A percentile compares a stretch with the other conserved stretches of the same genome.
Evolutionary conservation across 257 asterid species (phyloP).

Genomic region (Misopates orontium): DNA sequence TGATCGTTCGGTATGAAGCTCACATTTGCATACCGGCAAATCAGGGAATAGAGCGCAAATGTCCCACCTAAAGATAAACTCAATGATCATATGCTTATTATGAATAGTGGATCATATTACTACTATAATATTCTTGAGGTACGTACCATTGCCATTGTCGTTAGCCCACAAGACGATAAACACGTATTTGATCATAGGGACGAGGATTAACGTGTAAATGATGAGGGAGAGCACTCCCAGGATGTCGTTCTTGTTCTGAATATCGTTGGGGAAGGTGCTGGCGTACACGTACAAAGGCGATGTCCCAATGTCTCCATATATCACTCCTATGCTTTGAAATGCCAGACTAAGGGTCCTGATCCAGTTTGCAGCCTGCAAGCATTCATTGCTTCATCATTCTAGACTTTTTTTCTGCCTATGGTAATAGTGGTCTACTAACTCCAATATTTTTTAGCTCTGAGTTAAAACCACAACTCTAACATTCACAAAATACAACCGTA

Average conservation of each 20-base stretch:
- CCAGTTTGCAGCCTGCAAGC: slow-evolving; percentile 41
- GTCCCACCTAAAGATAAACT: slow-evolving; percentile 57
- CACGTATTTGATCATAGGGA: slow-evolving; percentile 74
- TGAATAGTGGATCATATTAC: neutral
- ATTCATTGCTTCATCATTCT: too few relatives aligned
- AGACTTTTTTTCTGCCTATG: too few relatives aligned
- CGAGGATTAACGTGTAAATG: slow-evolving; percentile 58
- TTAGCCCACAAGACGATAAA: slow-evolving; percentile 71
- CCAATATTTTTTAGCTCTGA: too few relatives aligned
- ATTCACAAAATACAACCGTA: too few relatives aligned
- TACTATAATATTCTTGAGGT: neutral
- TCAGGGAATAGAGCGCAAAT: slow-evolving; percentile 69
- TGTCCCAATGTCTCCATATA: slow-evolving; percentile 88
- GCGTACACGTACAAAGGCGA: slow-evolving; percentile 75
- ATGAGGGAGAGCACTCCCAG: slow-evolving; percentile 70
- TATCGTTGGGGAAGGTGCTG: slow-evolving; percentile 46
- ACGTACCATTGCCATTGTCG: slow-evolving; percentile 74
- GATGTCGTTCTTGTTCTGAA: slow-evolving; percentile 47
- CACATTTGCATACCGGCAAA: slow-evolving; percentile 74
- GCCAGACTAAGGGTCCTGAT: slow-evolving; percentile 53
- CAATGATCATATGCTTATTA: neutral
- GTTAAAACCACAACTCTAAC: too few relatives aligned
- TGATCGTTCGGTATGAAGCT: slow-evolving; percentile 68
- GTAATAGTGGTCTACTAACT: too few relatives aligned
- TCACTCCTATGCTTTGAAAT: slow-evolving; percentile 71